These are phyloP conservation scores for Colletotrichum viniferum DNA, from an alignment of 2,329 filamentous ascomycete species.

Conservation along the genomic window DNA sequence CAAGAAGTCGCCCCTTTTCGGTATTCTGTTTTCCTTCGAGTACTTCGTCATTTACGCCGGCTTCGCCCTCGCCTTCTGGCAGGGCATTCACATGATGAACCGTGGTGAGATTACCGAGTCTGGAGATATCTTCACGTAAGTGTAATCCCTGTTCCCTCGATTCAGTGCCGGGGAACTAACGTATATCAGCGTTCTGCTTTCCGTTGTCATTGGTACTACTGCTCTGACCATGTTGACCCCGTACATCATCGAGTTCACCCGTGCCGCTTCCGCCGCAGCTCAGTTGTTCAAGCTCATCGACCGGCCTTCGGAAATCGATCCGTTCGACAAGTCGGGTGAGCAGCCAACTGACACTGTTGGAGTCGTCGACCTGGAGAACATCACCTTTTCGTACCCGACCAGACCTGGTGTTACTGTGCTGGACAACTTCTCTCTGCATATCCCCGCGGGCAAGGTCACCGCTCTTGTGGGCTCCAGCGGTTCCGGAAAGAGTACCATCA, in stretches of 20 bases:
- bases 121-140: slow-evolving; percentile 44
- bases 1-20: slow-evolving; percentile 42
- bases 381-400: slow-evolving; percentile 51
- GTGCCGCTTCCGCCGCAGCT: slow-evolving; percentile 37
- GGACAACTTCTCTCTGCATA: slow-evolving; percentile 42
- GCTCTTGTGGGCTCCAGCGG: slow-evolving; percentile 40
- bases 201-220: slow-evolving; percentile 41
- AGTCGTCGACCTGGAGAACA: slow-evolving; percentile 40
- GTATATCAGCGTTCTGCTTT: slow-evolving; percentile 37
- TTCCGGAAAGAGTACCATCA: slow-evolving; percentile 44
- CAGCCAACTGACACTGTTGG: slow-evolving; percentile 32
- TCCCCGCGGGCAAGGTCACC: slow-evolving; percentile 50
- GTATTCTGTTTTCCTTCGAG: slow-evolving; percentile 41
- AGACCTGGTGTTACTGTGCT: slow-evolving; percentile 46
- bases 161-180: neutral
- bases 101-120: slow-evolving; percentile 39
- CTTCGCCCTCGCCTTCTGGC: slow-evolving; percentile 50
- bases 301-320: slow-evolving; percentile 38
- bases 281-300: slow-evolving; percentile 43
- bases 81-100: slow-evolving; percentile 42
- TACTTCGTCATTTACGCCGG: slow-evolving; percentile 47
- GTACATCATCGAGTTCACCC: slow-evolving; percentile 41
- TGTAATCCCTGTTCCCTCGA: neutral
- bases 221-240: slow-evolving; percentile 41
- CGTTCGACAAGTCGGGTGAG: slow-evolving; percentile 36